Conservation (phyloP, 768 basidiomycete genomes). For the Ramaria rubella region DNA sequence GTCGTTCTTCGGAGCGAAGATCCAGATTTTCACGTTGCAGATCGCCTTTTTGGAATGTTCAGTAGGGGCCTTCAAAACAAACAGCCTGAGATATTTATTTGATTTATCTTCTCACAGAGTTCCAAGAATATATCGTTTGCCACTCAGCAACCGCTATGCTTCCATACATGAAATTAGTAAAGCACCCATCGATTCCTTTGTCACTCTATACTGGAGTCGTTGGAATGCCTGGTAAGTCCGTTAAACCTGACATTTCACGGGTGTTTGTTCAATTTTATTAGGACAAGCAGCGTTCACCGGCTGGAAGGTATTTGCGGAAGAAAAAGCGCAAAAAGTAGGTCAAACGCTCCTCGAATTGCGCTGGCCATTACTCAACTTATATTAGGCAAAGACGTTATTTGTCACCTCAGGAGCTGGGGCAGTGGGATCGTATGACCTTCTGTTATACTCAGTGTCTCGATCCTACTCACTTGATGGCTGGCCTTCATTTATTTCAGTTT, state of each 20-base stretch:
- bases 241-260: background rate
- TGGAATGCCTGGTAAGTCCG: slow-evolving; percentile 35
- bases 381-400: slow-evolving; percentile 43
- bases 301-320: slow-evolving; percentile 34
- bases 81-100: background rate
- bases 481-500: slow-evolving; percentile 12
- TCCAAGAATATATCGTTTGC: slow-evolving; percentile 33
- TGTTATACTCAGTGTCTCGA: background rate
- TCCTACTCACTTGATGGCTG: no score
- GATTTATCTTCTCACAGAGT: slow-evolving; percentile 23
- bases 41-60: slow-evolving; percentile 34
- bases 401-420: slow-evolving; percentile 43
- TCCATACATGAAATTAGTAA: slow-evolving; percentile 28
- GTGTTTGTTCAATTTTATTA: slow-evolving; percentile 1
- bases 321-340: slow-evolving; percentile 28
- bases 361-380: background rate
- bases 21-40: slow-evolving; percentile 29
- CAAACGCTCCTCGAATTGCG: background rate
- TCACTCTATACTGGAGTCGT: slow-evolving; percentile 41
- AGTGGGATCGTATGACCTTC: slow-evolving; percentile 51
- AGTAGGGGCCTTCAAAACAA: slow-evolving; percentile 14
- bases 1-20: slow-evolving; percentile 39
- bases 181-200: slow-evolving; percentile 42
- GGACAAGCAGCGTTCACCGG: slow-evolving; percentile 30
- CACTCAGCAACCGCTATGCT: slow-evolving; percentile 14